Evolutionary conservation across 768 basidiomycete genomes (phyloP).

Genomic region (Phanerochaete sordida): DNA sequence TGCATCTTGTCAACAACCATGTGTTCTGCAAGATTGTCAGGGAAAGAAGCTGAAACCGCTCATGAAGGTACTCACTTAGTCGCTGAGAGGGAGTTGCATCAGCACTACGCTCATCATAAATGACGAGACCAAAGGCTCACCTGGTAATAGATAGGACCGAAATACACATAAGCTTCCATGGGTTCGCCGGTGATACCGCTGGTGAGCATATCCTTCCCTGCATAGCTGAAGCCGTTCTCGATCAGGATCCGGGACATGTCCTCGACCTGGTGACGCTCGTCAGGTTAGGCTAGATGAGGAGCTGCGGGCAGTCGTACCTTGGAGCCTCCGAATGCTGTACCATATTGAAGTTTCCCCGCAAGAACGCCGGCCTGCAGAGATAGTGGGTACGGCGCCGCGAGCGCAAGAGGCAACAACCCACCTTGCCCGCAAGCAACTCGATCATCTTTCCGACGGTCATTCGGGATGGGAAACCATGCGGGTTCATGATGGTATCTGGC

Average conservation of each 20-base stretch:
- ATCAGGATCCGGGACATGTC: slow-evolving; percentile 98
- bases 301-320: slow-evolving; percentile 53
- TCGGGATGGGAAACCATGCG: slow-evolving; percentile 97
- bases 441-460: slow-evolving; percentile 99
- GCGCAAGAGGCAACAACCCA: slow-evolving; percentile 23
- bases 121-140: slow-evolving; percentile 34
- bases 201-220: slow-evolving; percentile 98
- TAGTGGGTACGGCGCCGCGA: neutral
- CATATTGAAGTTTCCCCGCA: slow-evolving; percentile 85
- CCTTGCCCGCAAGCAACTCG: slow-evolving; percentile 94
- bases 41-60: neutral
- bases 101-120: neutral
- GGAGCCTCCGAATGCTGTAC: slow-evolving; percentile 96
- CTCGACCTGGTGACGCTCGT: slow-evolving; percentile 58
- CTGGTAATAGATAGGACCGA: slow-evolving; percentile 98
- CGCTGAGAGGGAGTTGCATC: slow-evolving; percentile 49
- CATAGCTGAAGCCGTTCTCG: slow-evolving; percentile 94
- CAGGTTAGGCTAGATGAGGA: slow-evolving; percentile 3
- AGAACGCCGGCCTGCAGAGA: slow-evolving; percentile 80
- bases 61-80: slow-evolving; percentile 58
- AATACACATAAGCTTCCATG: slow-evolving; percentile 95
- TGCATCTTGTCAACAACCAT: slow-evolving; percentile 99
- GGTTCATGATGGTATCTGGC: slow-evolving; percentile 98
- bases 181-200: slow-evolving; percentile 98
- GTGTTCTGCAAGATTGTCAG: slow-evolving; percentile 54